Evolutionary conservation across 2,329 filamentous ascomycete genomes (phyloP).

Genomic region (Fusarium setosum): DNA sequence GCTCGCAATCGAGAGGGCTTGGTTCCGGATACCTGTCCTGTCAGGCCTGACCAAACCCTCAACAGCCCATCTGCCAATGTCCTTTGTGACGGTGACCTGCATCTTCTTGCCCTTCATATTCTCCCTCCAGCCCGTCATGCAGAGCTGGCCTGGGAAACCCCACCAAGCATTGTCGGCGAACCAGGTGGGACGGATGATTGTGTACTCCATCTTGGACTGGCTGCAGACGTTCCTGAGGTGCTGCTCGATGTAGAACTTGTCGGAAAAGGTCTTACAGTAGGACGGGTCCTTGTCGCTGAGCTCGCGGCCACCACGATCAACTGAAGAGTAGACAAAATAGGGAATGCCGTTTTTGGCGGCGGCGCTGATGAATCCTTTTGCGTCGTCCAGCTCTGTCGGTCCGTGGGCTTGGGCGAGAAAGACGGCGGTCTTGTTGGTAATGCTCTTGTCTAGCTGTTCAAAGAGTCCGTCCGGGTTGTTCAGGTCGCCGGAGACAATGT

Average conservation of each 20-base stretch:
- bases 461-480: constrained; percentile 62
- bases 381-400: constrained; percentile 57
- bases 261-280: constrained; percentile 46
- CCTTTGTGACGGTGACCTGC: constrained; percentile 40
- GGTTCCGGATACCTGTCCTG: constrained; percentile 27
- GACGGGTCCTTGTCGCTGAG: constrained; percentile 54
- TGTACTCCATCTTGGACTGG: constrained; percentile 39
- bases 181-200: constrained; percentile 44
- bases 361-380: constrained; percentile 63
- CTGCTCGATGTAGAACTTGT: constrained; percentile 69
- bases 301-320: constrained; percentile 72
- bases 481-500: constrained; percentile 66
- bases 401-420: constrained; percentile 47
- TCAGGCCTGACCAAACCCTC: constrained; percentile 33
- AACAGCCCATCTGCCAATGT: constrained; percentile 40
- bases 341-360: constrained; percentile 60
- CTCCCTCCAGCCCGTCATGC: constrained; percentile 43
- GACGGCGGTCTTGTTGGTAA: constrained; percentile 26
- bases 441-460: constrained; percentile 24
- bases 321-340: constrained; percentile 71
- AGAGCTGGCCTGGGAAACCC: constrained; percentile 40
- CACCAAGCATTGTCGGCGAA: constrained; percentile 42
- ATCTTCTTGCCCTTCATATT: constrained; percentile 41
- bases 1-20: constrained; percentile 40
- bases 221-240: constrained; percentile 58